A percentile compares a stretch with the other conserved stretches of the same genome.
Conservation (phyloP, 2,329 filamentous ascomycete genomes). For the Keithomyces neogunnii region DNA sequence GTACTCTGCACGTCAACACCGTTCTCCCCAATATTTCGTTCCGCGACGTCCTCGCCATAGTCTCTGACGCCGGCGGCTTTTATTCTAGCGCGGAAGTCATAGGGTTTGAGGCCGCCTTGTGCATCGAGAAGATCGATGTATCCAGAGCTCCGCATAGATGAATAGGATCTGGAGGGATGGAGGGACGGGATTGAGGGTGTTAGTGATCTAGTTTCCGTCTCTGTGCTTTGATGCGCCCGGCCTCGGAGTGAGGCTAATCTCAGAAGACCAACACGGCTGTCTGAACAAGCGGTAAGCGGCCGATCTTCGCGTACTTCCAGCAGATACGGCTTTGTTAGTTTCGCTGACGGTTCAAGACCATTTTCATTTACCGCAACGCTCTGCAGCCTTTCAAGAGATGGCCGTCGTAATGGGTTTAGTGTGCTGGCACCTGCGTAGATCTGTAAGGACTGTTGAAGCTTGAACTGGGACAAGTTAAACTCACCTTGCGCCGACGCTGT, state of each 20-base stretch:
- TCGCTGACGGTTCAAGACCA: background rate
- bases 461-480: background rate
- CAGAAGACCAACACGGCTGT: background rate
- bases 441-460: background rate
- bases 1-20: constrained; percentile 20
- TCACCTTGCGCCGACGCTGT: constrained; percentile 1
- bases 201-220: background rate
- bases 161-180: background rate
- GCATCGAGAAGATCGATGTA: constrained; percentile 18
- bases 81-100: constrained; percentile 36
- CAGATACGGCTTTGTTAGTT: background rate
- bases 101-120: constrained; percentile 29
- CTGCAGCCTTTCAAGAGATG: background rate
- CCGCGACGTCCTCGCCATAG: constrained; percentile 53
- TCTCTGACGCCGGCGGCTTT: constrained; percentile 38
- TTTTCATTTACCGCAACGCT: background rate
- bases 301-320: background rate
- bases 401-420: background rate
- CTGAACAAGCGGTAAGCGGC: background rate
- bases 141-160: background rate
- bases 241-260: background rate
- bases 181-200: background rate
- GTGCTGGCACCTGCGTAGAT: background rate
- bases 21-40: constrained; percentile 41
- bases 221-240: background rate